phyloP scores from a whole-genome alignment of 768 basidiomycete genomes.

The Lactarius psammicola region DNA sequence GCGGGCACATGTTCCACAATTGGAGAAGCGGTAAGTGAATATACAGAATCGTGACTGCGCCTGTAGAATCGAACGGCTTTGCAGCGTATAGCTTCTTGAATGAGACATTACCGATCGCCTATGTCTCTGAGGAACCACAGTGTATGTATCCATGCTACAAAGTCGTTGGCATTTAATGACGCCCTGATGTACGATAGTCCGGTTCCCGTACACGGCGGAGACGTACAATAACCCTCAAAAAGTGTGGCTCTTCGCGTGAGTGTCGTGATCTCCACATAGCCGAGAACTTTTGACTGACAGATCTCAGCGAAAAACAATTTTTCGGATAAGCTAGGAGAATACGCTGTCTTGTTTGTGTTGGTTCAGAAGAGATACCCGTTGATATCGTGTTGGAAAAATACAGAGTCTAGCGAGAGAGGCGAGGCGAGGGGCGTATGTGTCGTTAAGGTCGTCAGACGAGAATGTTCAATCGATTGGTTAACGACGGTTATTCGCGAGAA shows the following conservation, averaged over 20 bases:
- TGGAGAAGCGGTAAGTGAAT: conserved; percentile 4
- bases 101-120: conserved; percentile 36
- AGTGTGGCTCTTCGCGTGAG: conserved; percentile 24
- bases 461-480: not conserved
- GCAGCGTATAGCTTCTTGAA: conserved; percentile 30
- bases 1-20: not conserved
- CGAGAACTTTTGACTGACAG: not conserved
- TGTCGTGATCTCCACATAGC: not conserved
- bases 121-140: conserved; percentile 36
- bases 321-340: not conserved
- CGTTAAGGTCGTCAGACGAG: not conserved
- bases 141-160: conserved; percentile 21
- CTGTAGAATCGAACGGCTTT: not conserved
- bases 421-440: no score
- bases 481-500: no score
- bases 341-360: not conserved
- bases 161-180: not conserved
- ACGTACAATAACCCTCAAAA: conserved; percentile 28
- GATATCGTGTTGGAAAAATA: not conserved
- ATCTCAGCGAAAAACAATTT: not conserved
- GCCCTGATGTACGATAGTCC: conserved; percentile 3
- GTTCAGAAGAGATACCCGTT: not conserved
- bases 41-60: not conserved
- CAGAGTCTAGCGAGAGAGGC: not conserved
- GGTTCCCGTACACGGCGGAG: conserved; percentile 21